phyloP scores from a whole-genome alignment of 78 protist species.

The Dictyostelium intermedium region DNA sequence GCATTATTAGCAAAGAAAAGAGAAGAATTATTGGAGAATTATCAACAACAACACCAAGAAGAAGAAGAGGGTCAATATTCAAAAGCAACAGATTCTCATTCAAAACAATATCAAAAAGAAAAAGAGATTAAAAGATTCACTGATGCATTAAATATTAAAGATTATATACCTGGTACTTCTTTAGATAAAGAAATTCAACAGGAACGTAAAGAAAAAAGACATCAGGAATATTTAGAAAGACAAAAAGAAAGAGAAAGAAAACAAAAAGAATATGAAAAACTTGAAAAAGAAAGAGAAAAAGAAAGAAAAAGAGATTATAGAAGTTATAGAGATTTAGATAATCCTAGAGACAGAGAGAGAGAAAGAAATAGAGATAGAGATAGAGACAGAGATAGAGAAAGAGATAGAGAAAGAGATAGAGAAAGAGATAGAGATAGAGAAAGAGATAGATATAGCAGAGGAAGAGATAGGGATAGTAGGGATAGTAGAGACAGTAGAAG shows the following conservation, averaged over 20 bases:
- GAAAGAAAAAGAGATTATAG: not conserved
- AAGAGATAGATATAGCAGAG: not conserved
- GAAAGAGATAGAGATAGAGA: not conserved
- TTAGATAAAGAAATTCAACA: conserved; percentile 35
- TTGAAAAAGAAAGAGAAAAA: conserved; percentile 8
- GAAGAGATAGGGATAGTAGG: not conserved
- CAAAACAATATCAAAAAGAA: conserved; percentile 29
- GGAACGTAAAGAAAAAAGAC: conserved; percentile 38
- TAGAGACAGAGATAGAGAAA: not conserved
- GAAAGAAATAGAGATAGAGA: conserved; percentile 29
- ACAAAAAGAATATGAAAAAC: conserved; percentile 5
- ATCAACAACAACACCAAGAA: not conserved
- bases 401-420: not conserved
- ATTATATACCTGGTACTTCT: conserved; percentile 43
- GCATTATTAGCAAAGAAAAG: conserved; percentile 15
- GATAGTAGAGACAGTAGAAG: not conserved
- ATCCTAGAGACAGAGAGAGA: not conserved
- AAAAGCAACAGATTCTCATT: conserved; percentile 11
- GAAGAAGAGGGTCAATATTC: not conserved
- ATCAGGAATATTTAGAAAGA: conserved; percentile 17
- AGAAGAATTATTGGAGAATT: not conserved
- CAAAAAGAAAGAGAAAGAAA: conserved; percentile 11
- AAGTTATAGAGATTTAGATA: not conserved
- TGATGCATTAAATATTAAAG: conserved; percentile 39
- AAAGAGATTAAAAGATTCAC: conserved; percentile 41